Conservation (phyloP, 352 stramenopile species). For the Globisporangium okanoganense region DNA sequence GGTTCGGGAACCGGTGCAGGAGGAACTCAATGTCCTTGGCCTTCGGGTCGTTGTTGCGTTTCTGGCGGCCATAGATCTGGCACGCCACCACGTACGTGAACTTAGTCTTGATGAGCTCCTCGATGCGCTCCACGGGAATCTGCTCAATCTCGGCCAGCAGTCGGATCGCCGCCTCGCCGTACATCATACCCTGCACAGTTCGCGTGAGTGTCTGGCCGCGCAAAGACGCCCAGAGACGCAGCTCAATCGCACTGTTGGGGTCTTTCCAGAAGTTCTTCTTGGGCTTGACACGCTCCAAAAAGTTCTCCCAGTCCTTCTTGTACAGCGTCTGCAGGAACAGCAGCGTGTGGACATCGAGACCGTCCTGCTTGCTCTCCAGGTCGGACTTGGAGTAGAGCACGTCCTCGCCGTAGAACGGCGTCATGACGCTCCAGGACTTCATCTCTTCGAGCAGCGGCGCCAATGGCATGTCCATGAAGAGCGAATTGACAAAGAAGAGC, state of each 20-base stretch:
- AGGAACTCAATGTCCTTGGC: conserved; percentile 98
- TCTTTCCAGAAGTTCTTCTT: conserved; percentile 93
- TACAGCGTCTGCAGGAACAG: conserved; percentile 96
- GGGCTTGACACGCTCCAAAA: conserved; percentile 94
- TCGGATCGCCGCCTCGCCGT: conserved; percentile 97
- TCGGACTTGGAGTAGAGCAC: conserved; percentile 97
- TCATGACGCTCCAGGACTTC: conserved; percentile 99
- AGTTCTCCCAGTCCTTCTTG: conserved; percentile 98
- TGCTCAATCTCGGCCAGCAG: conserved; percentile 96
- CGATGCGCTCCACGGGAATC: conserved; percentile 84
- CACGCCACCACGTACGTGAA: conserved; percentile 99
- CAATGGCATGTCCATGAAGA: conserved; percentile 99
- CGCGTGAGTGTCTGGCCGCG: conserved; percentile 96
- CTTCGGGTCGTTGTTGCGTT: conserved; percentile 98
- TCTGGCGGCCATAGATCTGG: conserved; percentile 98
- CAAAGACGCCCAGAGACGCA: conserved; percentile 97
- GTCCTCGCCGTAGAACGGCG: conserved; percentile 98
- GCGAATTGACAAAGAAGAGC: conserved; percentile 98
- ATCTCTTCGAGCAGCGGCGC: conserved; percentile 96
- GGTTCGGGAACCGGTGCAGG: conserved; percentile 95
- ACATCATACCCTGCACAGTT: conserved; percentile 99
- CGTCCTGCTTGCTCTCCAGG: conserved; percentile 94
- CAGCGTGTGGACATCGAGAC: conserved; percentile 86
- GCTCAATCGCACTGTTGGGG: conserved; percentile 78
- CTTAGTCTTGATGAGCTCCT: conserved; percentile 98